A percentile compares a stretch with the other conserved stretches of the same genome.
Evolutionary conservation across 2,329 filamentous ascomycete species (phyloP).

Genomic region (Penicillium sp.): DNA sequence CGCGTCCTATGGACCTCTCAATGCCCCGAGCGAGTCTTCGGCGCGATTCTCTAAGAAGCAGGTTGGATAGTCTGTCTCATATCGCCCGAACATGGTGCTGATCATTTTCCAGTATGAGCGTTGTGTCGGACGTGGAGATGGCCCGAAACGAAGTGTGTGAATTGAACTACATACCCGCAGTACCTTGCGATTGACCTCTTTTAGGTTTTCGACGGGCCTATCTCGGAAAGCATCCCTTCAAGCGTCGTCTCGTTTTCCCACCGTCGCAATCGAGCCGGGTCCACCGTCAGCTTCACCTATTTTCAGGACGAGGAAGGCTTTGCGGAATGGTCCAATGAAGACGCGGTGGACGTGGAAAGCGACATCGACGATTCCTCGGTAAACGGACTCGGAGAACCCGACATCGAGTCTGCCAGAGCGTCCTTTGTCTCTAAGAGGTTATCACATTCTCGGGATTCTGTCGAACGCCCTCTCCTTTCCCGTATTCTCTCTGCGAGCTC

Average conservation of each 20-base stretch:
- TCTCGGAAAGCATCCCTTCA: conserved; percentile 92
- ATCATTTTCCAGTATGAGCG: conserved; percentile 53
- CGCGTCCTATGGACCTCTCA: conserved; percentile 19
- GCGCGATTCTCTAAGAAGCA: conserved; percentile 40
- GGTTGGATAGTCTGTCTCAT: conserved; percentile 18
- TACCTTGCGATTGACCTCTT: conserved; percentile 2
- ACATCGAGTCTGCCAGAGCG: conserved; percentile 34
- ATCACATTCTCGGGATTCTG: conserved; percentile 42
- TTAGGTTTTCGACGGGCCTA: conserved; percentile 78
- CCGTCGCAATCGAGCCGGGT: conserved; percentile 73
- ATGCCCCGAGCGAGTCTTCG: conserved; percentile 23
- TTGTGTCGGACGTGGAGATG: conserved; percentile 97
- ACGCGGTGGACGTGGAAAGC: conserved; percentile 40
- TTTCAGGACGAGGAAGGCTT: conserved; percentile 68
- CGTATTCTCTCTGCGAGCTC: conserved; percentile 67
- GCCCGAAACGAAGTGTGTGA: conserved; percentile 77
- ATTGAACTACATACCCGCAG: background rate
- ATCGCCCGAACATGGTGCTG: conserved; percentile 6
- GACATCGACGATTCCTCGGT: conserved; percentile 43
- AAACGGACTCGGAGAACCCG: conserved; percentile 36
- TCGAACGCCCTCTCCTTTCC: conserved; percentile 60
- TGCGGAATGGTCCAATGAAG: conserved; percentile 48
- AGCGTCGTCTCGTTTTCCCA: conserved; percentile 90
- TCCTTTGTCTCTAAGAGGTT: conserved; percentile 32
- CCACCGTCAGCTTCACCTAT: conserved; percentile 82